These are phyloP conservation scores for Ceratocystis harringtonii DNA, from an alignment of 2,329 filamentous ascomycete species.

Conservation along the genomic window DNA sequence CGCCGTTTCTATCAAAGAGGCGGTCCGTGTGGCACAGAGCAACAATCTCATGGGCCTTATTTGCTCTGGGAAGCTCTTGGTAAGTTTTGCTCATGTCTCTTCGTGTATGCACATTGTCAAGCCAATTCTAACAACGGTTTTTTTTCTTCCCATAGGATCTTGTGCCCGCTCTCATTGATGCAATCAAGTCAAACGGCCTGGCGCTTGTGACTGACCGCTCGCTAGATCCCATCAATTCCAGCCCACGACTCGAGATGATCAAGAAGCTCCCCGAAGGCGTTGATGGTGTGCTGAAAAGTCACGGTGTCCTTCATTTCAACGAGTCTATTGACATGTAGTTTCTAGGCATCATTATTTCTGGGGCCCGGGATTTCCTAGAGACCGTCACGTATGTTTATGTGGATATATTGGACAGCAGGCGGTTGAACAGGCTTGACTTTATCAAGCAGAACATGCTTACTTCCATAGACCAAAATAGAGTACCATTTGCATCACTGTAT, in stretches of 20 bases:
- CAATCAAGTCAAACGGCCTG: constrained; percentile 85
- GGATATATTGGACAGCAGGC: neutral
- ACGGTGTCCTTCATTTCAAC: constrained; percentile 83
- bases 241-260: constrained; percentile 35
- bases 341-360: neutral
- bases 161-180: constrained; percentile 79
- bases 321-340: constrained; percentile 66
- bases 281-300: constrained; percentile 70
- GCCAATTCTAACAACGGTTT: neutral
- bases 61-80: constrained; percentile 72
- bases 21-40: constrained; percentile 77
- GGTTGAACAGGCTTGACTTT: neutral
- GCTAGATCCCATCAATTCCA: constrained; percentile 29
- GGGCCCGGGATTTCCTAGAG: neutral
- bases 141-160: constrained; percentile 49
- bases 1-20: constrained; percentile 82
- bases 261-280: constrained; percentile 60
- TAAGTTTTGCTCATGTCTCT: constrained; percentile 32
- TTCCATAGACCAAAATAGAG: constrained; percentile 7
- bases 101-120: neutral
- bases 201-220: constrained; percentile 84
- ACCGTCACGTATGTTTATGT: neutral
- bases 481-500: neutral
- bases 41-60: constrained; percentile 99
- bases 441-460: neutral